These are phyloP conservation scores for Schizophyllum amplum DNA, from an alignment of 1,284 basidiomycete genomes.

Conservation along the genomic window DNA sequence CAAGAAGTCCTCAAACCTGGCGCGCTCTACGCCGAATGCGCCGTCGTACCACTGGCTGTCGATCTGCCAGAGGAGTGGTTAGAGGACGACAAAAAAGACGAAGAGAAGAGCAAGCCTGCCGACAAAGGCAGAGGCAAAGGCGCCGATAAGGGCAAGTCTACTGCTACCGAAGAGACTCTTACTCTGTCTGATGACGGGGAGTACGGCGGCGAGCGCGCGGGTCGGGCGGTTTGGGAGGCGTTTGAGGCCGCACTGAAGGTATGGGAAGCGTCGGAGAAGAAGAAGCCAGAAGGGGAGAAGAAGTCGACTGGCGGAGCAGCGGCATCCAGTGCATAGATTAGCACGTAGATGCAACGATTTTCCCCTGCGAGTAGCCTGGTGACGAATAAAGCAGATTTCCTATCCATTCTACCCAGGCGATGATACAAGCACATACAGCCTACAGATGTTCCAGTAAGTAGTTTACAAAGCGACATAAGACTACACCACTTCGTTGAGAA, in stretches of 20 bases:
- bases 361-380: too few relatives aligned
- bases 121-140: slow-evolving; percentile 18
- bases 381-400: too few relatives aligned
- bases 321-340: too few relatives aligned
- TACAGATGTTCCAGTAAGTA: too few relatives aligned
- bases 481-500: background rate
- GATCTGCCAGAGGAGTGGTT: slow-evolving; percentile 16
- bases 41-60: slow-evolving; percentile 44
- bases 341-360: too few relatives aligned
- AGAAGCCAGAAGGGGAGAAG: background rate
- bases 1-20: slow-evolving; percentile 67
- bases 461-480: too few relatives aligned
- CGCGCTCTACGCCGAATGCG: slow-evolving; percentile 67
- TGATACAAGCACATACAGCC: too few relatives aligned
- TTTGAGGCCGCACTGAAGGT: slow-evolving; percentile 54
- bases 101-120: slow-evolving; percentile 8
- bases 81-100: slow-evolving; percentile 5
- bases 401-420: too few relatives aligned
- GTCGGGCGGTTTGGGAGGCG: slow-evolving; percentile 65
- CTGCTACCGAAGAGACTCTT: slow-evolving; percentile 19
- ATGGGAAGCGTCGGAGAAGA: slow-evolving; percentile 38
- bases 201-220: slow-evolving; percentile 25
- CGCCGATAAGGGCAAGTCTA: slow-evolving; percentile 15
- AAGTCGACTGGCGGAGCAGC: background rate
- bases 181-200: slow-evolving; percentile 5